Evolutionary conservation across 2,329 filamentous ascomycete genomes (phyloP).

Genomic region (Amauroascus niger): DNA sequence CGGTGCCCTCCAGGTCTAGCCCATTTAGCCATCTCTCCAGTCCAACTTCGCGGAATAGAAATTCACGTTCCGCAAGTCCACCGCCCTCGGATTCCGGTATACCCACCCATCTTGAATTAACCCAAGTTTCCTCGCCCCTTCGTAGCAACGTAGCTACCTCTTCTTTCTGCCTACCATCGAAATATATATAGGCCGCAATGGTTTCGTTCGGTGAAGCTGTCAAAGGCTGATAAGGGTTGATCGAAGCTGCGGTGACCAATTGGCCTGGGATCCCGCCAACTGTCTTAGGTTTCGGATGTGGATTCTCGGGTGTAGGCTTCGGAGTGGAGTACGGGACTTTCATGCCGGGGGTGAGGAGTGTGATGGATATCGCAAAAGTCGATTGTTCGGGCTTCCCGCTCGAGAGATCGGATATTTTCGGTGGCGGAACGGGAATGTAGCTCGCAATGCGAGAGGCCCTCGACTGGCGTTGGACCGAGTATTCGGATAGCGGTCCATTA

Average conservation of each 20-base stretch:
- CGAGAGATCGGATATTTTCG: constrained; percentile 60
- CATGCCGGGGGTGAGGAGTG: constrained; percentile 76
- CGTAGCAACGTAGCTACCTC: constrained; percentile 90
- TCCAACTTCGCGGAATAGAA: constrained; percentile 92
- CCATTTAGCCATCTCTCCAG: constrained; percentile 95
- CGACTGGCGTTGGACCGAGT: constrained; percentile 90
- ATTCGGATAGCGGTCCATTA: constrained; percentile 71
- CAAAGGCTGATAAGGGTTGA: constrained; percentile 82
- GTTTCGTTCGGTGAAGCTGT: constrained; percentile 93
- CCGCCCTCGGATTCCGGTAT: constrained; percentile 84
- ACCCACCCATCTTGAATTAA: constrained; percentile 96
- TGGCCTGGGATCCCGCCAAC: constrained; percentile 61
- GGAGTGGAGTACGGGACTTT: constrained; percentile 88
- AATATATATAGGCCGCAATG: constrained; percentile 97
- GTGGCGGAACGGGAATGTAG: constrained; percentile 90
- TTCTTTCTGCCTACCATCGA: constrained; percentile 88
- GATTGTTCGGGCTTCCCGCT: constrained; percentile 78
- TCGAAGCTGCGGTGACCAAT: constrained; percentile 42
- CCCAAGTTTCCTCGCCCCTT: constrained; percentile 95
- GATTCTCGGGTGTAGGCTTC: constrained; percentile 65
- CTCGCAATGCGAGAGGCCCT: constrained; percentile 86
- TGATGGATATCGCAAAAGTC: constrained; percentile 97
- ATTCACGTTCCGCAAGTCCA: constrained; percentile 89
- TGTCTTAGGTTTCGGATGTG: constrained; percentile 69
- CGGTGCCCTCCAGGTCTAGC: constrained; percentile 84